A percentile compares a stretch with the other conserved stretches of the same genome.
These are phyloP conservation scores for Inga oerstediana DNA, from an alignment of 306 rosid species.

Conservation along the genomic window DNA sequence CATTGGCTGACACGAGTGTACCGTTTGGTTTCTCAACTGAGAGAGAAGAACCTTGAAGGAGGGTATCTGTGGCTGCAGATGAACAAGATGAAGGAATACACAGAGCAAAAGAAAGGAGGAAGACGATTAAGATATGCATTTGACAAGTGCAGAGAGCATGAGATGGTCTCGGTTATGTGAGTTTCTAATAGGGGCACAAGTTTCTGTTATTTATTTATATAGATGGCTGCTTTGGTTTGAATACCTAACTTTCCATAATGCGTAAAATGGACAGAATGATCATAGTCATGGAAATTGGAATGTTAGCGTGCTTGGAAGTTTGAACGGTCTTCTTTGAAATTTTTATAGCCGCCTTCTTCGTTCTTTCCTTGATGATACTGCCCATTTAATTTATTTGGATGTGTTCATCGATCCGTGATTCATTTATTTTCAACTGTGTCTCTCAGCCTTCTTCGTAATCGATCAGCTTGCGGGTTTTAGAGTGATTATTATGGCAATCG, in stretches of 20 bases:
- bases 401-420: not conserved
- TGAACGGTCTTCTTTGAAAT: not conserved
- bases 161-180: not conserved
- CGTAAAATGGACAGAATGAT: not conserved
- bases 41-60: slow-evolving; percentile 21
- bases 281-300: not conserved
- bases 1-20: slow-evolving; percentile 16
- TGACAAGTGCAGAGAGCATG: not conserved
- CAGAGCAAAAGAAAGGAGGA: slow-evolving; percentile 24
- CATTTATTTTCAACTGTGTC: not conserved
- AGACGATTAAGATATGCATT: slow-evolving; percentile 33
- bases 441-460: not conserved
- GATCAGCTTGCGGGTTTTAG: not conserved
- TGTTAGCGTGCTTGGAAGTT: not conserved
- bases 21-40: slow-evolving; percentile 33
- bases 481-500: not conserved
- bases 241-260: not conserved
- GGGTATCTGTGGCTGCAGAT: slow-evolving; percentile 33
- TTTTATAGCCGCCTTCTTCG: not conserved
- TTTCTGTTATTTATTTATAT: not conserved
- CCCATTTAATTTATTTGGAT: not conserved
- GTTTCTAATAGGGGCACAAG: not conserved
- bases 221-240: not conserved
- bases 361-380: not conserved
- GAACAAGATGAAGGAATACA: slow-evolving; percentile 28